Base-by-base conservation (phyloP, 495 filamentous ascomycete genomes). In the Aspergillus wentii region DNA sequence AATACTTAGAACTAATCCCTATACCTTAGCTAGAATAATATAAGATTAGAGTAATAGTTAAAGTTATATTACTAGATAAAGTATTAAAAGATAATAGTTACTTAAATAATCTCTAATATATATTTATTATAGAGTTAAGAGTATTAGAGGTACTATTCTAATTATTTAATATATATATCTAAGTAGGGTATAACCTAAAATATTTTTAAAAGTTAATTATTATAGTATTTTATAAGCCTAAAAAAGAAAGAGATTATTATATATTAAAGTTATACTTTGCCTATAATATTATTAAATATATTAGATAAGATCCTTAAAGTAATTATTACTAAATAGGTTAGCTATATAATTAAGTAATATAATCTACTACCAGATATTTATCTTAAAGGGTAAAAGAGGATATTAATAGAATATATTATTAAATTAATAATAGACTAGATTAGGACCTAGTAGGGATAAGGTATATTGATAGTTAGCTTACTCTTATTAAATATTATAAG, bases 331-430 rank as follows among this genome's bases (percentile, higher is more conserved):
- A 11, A 30, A 3, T 9, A 8, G 13, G 27, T 15, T n/a, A 14
- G 29, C 20, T 13, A 27, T 29, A 38, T 26, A 39, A 30, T 44
- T n/a, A n/a, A n/a, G n/a, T n/a, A n/a, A n/a, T n/a, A n/a, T 25
- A 25, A 25, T 10, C 10, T 25, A 5, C 22, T 25, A 25, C 10
- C 22, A 6, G 5, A 6, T 25, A 25, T 10, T 10, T 10, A 25
- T 25, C 6, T 25, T 6, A 10, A 25, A 25, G 5, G n/a, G n/a
- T 25, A 5, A 25, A 10, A 25, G n/a, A 6, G 6, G 5, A 10
- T 25, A 6, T n/a, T n/a, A n/a, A n/a, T n/a, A n/a, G n/a, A 25
- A 25, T 25, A 25, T 6, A 6, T 10, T 10, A 6, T 10, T 25
- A 25, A 25, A 5, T 25, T 10, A 6, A 5, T 25, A 25, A 25